Evolutionary conservation across 768 basidiomycete species (phyloP), one percentile per base, ranked within the genome.

Genomic region (Harrya chromipes): DNA sequence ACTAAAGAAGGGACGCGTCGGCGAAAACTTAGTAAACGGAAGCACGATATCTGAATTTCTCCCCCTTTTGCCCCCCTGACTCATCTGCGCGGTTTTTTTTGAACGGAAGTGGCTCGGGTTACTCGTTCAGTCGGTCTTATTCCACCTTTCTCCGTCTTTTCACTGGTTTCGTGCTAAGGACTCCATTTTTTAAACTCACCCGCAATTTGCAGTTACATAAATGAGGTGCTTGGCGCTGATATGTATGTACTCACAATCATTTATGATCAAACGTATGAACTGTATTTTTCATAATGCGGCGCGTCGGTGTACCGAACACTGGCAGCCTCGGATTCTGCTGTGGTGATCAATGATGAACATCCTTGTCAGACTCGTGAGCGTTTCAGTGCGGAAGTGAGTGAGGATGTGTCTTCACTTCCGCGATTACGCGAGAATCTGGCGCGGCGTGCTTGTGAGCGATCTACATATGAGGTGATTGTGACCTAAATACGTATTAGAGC

Each of bases 11-110:
- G 43, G 55, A 43, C 46, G 37, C 66, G 56, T 52, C 61, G 66
- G 46, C 68, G 66, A 62, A 68, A 40, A 53, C 50, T 68, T 53
- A 68, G 66, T 57, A 68, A 68, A 58, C 68, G 66, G 58, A 68
- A 60, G 55, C 44, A 43, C 50, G 56, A 64, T 56, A 47, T 43
- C 45, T 60, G 46, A 66, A 46, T 53, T 58, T 49, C 45, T 43
- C n/a, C 42, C n/a, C 42, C 43, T 45, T 34, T 47, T 38, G 36
- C 43, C 46, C 41, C 46, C 44, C 31, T 51, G 49, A 50, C n/a
- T n/a, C 52, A 51, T 42, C 47, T 44, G 19, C 43, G 42, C 43
- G 33, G 39, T 43, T 41, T 47, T 49, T 51, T 46, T 44, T 49
- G 43, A 21, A 49, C 55, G 59, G 63, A 63, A 46, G 65, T 61